A percentile compares a stretch with the other conserved stretches of the same genome.
phyloP scores from a whole-genome alignment of 495 filamentous ascomycete species.

The Glarea lozoyensis region DNA sequence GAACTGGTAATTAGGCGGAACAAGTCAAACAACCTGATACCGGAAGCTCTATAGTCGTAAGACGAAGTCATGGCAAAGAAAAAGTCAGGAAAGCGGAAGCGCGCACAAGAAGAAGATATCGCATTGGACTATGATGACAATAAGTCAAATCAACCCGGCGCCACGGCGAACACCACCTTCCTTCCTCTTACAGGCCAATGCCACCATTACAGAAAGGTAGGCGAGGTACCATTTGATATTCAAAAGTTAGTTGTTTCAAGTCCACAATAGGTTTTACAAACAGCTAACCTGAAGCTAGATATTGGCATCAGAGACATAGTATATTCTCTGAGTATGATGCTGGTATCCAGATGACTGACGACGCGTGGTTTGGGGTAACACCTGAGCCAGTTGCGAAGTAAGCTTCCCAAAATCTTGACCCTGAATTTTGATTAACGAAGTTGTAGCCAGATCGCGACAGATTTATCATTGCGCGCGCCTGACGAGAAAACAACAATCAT shows the following conservation, averaged over 20 bases:
- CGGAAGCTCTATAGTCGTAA: too few species aligned
- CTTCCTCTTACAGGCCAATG: constrained; percentile 38
- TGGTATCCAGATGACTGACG: constrained; percentile 81
- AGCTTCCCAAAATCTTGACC: constrained; percentile 13
- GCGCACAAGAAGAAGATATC: not conserved
- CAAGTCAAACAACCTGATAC: too few species aligned
- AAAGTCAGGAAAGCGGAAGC: not conserved
- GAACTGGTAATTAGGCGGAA: too few species aligned
- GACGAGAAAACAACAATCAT: constrained; percentile 53
- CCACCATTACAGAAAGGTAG: constrained; percentile 54
- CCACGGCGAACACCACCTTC: too few species aligned
- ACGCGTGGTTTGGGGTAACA: constrained; percentile 94
- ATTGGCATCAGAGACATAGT: constrained; percentile 77
- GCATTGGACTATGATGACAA: not conserved
- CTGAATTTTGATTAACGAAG: constrained; percentile 5
- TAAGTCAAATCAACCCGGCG: too few species aligned
- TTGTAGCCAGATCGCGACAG: constrained; percentile 65
- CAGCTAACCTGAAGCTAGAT: constrained; percentile 41
- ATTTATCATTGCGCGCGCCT: constrained; percentile 43
- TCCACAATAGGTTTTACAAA: not conserved
- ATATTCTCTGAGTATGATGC: constrained; percentile 78
- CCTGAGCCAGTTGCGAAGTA: constrained; percentile 85
- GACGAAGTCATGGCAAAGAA: too few species aligned
- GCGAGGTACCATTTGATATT: constrained; percentile 63
- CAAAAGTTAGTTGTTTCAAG: constrained; percentile 49